Percentiles rank a stretch among this genome's conserved stretches.
These are phyloP conservation scores for Cyberlindnera mycetangii DNA, from an alignment of 805 yeast species.

Conservation along the genomic window DNA sequence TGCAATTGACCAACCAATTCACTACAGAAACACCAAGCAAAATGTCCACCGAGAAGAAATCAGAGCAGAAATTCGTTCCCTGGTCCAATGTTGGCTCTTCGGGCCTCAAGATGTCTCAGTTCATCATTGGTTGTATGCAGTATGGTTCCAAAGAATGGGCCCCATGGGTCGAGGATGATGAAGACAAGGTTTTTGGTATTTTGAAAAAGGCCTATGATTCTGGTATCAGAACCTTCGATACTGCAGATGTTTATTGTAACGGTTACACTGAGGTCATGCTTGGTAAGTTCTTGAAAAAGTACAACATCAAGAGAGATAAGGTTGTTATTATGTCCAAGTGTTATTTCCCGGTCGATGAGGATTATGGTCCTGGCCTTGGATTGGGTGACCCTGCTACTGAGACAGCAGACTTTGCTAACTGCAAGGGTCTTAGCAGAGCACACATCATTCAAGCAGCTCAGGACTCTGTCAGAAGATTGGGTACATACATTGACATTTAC, in stretches of 20 bases:
- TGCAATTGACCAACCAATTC: not conserved
- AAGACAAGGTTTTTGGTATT: slow-evolving; percentile 40
- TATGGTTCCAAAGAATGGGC: slow-evolving; percentile 35
- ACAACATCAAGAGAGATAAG: slow-evolving; percentile 48
- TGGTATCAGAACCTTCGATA: slow-evolving; percentile 48
- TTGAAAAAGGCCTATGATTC: slow-evolving; percentile 43
- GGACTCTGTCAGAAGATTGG: slow-evolving; percentile 39
- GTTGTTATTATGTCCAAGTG: slow-evolving; percentile 52
- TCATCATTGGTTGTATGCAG: slow-evolving; percentile 54
- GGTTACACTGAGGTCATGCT: slow-evolving; percentile 46
- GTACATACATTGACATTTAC: slow-evolving; percentile 44
- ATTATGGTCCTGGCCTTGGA: slow-evolving; percentile 1
- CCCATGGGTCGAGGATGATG: slow-evolving; percentile 44
- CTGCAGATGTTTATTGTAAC: slow-evolving; percentile 47
- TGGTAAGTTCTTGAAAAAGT: slow-evolving; percentile 50
- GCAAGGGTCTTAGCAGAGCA: slow-evolving; percentile 41
- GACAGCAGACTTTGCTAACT: slow-evolving; percentile 24
- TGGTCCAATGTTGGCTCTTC: slow-evolving; percentile 36
- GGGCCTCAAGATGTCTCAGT: slow-evolving; percentile 46
- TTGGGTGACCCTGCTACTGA: not conserved
- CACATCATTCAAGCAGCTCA: slow-evolving; percentile 45
- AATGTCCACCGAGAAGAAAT: slow-evolving; percentile 6
- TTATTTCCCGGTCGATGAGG: slow-evolving; percentile 13
- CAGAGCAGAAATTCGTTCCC: slow-evolving; percentile 9
- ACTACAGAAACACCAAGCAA: not conserved